phyloP scores from a whole-genome alignment of 495 filamentous ascomycete species.

The Neurospora cerealis region DNA sequence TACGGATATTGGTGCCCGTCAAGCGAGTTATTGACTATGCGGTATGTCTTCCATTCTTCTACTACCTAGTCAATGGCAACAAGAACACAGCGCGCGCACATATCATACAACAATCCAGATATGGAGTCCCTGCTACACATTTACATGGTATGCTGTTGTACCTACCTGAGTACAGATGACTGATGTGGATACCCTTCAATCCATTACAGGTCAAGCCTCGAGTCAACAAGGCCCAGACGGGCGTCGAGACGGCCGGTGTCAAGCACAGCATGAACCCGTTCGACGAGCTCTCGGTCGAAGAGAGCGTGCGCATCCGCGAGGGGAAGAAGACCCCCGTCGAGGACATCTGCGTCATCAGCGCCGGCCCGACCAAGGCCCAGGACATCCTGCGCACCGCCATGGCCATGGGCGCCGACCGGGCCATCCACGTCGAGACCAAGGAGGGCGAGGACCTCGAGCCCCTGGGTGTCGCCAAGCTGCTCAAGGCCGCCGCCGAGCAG shows the following conservation, averaged over 20 bases:
- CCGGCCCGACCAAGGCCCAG: constrained; percentile 74
- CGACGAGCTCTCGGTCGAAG: constrained; percentile 95
- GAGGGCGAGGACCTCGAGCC: constrained; percentile 68
- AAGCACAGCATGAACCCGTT: constrained; percentile 99
- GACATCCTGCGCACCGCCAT: constrained; percentile 91
- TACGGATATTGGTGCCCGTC: constrained; percentile 89
- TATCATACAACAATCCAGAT: background rate
- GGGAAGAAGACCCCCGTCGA: constrained; percentile 59
- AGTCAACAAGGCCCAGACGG: constrained; percentile 92
- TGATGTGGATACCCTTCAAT: background rate
- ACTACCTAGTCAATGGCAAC: background rate
- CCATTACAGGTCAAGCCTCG: constrained; percentile 81
- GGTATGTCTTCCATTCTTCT: constrained; percentile 38
- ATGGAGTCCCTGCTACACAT: constrained; percentile 1
- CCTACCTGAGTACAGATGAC: background rate
- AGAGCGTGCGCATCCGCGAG: constrained; percentile 87
- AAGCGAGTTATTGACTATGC: constrained; percentile 99
- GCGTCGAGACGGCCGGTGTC: constrained; percentile 79
- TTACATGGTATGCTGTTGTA: background rate
- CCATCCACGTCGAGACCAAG: constrained; percentile 71
- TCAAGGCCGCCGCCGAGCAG: constrained; percentile 62
- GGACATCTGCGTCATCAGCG: constrained; percentile 83
- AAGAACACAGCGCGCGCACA: background rate
- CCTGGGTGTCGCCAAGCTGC: constrained; percentile 79
- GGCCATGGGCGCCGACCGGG: constrained; percentile 96